Base-by-base conservation (phyloP, 345 rosid genomes). In the Dovyalis caffra region DNA sequence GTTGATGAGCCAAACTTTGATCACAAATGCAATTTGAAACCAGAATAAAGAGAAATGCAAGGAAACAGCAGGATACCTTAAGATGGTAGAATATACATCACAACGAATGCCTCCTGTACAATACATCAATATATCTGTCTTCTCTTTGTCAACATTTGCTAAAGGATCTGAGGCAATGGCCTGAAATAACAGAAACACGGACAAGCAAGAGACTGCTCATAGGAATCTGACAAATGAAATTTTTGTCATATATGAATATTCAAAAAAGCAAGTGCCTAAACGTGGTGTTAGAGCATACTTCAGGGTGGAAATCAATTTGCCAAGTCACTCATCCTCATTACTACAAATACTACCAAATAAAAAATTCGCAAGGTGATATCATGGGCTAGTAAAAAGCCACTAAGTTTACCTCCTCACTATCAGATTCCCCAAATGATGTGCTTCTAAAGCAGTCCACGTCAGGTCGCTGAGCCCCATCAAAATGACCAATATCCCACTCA, bases 401-500 rank as follows among this genome's bases (percentile, higher is more conserved):
- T 83, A 92, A 1, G 18, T 16, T 2, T 43, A 43, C 47, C 47
- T 43, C 97, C 95, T 88, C 83, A 51, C 80, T 81, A 65, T 85
- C 67, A 68, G 93, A 83, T 66, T 81, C 81, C 71, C 95, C 97
- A 74, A 89, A 89, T 14, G 97, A 86, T 49, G 97, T 92, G 81
- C 88, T 91, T 75, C 97, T 88, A 79, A 95, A 95, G 84, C 97
- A 88, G 76, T 95, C 97, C 74, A 90, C 95, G 77, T 91, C 90
- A 66, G 99, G 99, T 77, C 97, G 91, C 69, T 23, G 85, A 38
- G 92, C 94, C 45, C 89, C 92, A 58, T 20, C 81, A 76, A 92
- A 95, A 81, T 95, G 97, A 79, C 97, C 99, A 88, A 95, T 86
- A 83, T 95, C 99, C 97, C 99, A 92, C 70, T 95, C 99, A 79